Evolutionary conservation across 805 yeast genomes (phyloP), one percentile per base, ranked within the genome.

Genomic region (Candida nonsorbophila): DNA sequence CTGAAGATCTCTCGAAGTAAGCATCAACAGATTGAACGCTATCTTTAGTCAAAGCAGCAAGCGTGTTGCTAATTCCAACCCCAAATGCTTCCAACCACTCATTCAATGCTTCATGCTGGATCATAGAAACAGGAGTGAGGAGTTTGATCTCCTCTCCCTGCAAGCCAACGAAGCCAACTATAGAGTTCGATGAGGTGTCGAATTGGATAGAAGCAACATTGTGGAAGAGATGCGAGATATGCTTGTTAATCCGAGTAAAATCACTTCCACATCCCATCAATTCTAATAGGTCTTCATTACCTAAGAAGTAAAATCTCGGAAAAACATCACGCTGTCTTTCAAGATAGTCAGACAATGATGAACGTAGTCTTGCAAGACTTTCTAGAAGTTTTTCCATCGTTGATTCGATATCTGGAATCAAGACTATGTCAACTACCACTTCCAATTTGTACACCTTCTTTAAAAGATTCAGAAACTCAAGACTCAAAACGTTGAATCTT

Each of bases 221-320:
- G 4, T 75, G 51, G 49, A 83, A 87, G 79, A 87, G 71, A 44
- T 83, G 84, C 26, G 64, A 62, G 28, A 87, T 54, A 44, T 81
- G 87, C 25, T 63, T 68, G 11, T 78, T 76, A 4, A 79, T 61
- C n/a, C 49, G 40, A 2, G 25, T 23, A 2, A 74, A 42, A 38
- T 78, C 71, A 4, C 49, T 55, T 0, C 75, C 58, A 29, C 79
- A 70, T 2, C 97, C 95, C 20, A 90, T 70, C 22, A 90, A 71
- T 37, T 85, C 94, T 19, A 90, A 58, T 17, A 90, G 55, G 49
- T 90, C 96, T 36, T 87, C 95, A 49, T 90, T 90, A 5, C 97
- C 96, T 16, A 90, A 58, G 47, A 90, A 88, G 45, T 80, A 87
- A 32, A 87, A 79, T 26, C 97, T 66, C 1, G 95, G 88, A 44